These are phyloP conservation scores for Astrocystis sublimbata DNA, from an alignment of 495 filamentous ascomycete genomes.

Conservation along the genomic window DNA sequence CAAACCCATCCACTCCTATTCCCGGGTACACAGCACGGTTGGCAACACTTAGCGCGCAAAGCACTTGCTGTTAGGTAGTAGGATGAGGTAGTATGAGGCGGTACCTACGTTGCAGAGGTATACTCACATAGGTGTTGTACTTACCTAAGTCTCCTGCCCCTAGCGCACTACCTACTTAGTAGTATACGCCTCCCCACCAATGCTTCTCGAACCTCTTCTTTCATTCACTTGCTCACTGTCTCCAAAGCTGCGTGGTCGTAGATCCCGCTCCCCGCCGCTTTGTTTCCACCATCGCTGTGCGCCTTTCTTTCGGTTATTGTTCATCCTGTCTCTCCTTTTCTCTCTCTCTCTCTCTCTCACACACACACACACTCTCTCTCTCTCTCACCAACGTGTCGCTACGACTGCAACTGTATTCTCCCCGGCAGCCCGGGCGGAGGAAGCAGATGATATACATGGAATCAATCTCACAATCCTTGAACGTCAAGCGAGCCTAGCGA, in stretches of 20 bases:
- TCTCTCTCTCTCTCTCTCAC: not conserved
- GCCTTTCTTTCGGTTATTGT: not conserved
- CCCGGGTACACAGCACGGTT: too few relatives aligned
- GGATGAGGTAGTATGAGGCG: too few relatives aligned
- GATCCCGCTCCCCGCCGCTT: slow-evolving; percentile 14
- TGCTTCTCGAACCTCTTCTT: slow-evolving; percentile 10
- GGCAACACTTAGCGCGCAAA: too few relatives aligned
- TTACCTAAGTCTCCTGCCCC: too few relatives aligned
- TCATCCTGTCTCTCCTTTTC: not conserved
- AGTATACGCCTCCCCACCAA: slow-evolving; percentile 8
- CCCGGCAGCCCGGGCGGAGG: not conserved
- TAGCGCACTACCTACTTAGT: too few relatives aligned
- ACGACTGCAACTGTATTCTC: too few relatives aligned
- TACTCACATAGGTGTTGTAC: too few relatives aligned
- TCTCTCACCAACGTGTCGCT: not conserved
- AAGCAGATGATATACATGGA: not conserved
- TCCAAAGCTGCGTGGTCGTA: slow-evolving; percentile 10
- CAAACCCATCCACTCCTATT: slow-evolving; percentile 14
- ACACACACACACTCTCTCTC: too few relatives aligned
- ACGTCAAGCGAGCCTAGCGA: not conserved
- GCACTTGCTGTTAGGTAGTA: too few relatives aligned
- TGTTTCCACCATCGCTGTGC: not conserved
- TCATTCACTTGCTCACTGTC: not conserved
- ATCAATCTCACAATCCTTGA: not conserved
- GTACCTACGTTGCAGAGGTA: too few relatives aligned